Base-by-base conservation (phyloP, 2,329 filamentous ascomycete genomes). In the Fusarium compactum region DNA sequence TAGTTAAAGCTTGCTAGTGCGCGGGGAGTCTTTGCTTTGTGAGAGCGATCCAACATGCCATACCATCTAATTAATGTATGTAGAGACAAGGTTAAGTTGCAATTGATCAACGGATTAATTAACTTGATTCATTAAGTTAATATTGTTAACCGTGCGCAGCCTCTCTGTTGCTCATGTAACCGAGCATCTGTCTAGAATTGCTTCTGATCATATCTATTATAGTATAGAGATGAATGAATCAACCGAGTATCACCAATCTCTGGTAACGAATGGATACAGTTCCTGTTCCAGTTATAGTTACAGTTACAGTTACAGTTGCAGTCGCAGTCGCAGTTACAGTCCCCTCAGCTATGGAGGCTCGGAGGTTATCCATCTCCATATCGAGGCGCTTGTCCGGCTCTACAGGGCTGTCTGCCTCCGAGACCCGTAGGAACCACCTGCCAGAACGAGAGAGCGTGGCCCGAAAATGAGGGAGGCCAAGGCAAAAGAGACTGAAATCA, bases 351-450 rank as follows among this genome's bases (percentile, higher is more conserved):
- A 52, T 52, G 50, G 50, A 52, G 50, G 50, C 24, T 38, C 50
- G 22, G 50, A 41, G 50, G 50, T 29, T 52, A 41, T 52, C 50
- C 41, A 59, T 48, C 61, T 45, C 29, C 32, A 32, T 53, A 41
- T 60, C 20, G 56, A 70, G 62, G 57, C 48, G 52, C 46, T 40
- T 44, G 20, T 41, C 46, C 53, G 41, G 46, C 22, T n/a, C 22
- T 46, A 14, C 52, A 45, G 46, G 47, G 56, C 40, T 51, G 43
- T 40, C 44, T 48, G 53, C 22, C 43, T 52, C 50, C 51, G 44
- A 38, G 62, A 46, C 46, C 27, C 30, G 30, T 32, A 38, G 48
- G 40, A 58, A 32, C 46, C 67, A 67, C 67, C 67, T 63, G 53
- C 57, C 47, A 59, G 24, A 53, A 66, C n/a, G 50, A 65, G 62